Evolutionary conservation across 345 rosid genomes (phyloP).

Genomic region (Eutrema heterophyllum): DNA sequence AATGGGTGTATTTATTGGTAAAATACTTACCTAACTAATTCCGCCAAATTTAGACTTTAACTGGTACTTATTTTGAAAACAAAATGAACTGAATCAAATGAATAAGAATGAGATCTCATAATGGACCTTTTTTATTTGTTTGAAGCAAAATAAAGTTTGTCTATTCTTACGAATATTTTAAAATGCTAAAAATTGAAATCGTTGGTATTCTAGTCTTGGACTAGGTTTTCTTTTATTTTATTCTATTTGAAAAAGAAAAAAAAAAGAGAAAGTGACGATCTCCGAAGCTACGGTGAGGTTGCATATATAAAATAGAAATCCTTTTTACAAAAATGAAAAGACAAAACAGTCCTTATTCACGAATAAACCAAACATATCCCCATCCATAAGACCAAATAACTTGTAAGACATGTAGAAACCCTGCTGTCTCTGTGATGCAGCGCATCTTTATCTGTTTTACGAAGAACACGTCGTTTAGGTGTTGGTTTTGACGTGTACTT

Average conservation of each 20-base stretch:
- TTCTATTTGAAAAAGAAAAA: background rate
- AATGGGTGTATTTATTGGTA: background rate
- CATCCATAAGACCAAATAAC: too few relatives aligned
- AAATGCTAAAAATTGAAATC: background rate
- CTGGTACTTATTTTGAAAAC: background rate
- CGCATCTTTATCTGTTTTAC: background rate
- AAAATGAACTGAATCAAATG: background rate
- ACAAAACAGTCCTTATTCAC: constrained; percentile 1
- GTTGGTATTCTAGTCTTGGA: background rate
- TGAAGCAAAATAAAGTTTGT: background rate
- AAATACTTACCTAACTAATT: constrained; percentile 7
- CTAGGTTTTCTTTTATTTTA: background rate
- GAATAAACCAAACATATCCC: too few relatives aligned
- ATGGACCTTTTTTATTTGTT: background rate
- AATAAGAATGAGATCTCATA: background rate
- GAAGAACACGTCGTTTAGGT: too few relatives aligned
- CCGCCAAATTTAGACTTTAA: background rate
- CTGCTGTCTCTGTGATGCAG: too few relatives aligned
- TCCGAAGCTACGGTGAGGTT: background rate
- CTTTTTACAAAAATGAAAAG: background rate
- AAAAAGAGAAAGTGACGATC: background rate
- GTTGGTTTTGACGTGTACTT: background rate
- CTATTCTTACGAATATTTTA: background rate
- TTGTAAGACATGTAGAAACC: too few relatives aligned
- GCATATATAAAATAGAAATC: background rate